Conservation (phyloP, 345 rosid species). For the Durio zibethinus region DNA sequence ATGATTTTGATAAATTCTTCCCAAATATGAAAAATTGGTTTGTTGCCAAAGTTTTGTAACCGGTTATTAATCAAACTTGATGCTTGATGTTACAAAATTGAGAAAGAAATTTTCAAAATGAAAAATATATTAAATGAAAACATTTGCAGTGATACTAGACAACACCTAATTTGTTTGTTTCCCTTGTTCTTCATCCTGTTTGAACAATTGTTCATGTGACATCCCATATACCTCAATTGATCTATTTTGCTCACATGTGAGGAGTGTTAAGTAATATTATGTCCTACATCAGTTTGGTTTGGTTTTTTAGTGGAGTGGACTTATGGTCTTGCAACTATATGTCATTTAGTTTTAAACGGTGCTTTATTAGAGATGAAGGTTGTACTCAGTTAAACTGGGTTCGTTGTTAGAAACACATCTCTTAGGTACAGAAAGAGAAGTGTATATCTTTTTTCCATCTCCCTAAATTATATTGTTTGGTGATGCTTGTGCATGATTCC, state of each 20-base stretch:
- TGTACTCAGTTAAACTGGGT: background rate
- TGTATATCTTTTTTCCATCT: background rate
- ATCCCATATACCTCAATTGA: background rate
- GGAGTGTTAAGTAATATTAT: background rate
- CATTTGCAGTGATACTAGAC: background rate
- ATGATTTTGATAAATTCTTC: background rate
- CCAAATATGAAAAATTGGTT: background rate
- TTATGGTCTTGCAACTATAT: background rate
- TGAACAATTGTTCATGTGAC: background rate
- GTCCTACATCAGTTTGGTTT: background rate
- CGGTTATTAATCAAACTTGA: background rate
- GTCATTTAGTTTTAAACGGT: background rate
- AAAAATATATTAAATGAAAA: background rate
- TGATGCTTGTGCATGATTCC: background rate
- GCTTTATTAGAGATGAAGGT: background rate
- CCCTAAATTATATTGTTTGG: background rate
- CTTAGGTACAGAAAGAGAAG: background rate
- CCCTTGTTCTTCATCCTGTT: background rate
- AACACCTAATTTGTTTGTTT: background rate
- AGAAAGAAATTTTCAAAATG: background rate
- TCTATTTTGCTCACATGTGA: background rate
- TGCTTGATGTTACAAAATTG: background rate
- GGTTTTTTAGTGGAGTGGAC: background rate
- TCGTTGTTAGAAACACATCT: background rate
- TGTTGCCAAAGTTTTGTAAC: background rate